A percentile compares a stretch with the other conserved stretches of the same genome.
These are phyloP conservation scores for Fusarium verticillioides DNA, from an alignment of 2,329 filamentous ascomycete genomes.

Conservation along the genomic window DNA sequence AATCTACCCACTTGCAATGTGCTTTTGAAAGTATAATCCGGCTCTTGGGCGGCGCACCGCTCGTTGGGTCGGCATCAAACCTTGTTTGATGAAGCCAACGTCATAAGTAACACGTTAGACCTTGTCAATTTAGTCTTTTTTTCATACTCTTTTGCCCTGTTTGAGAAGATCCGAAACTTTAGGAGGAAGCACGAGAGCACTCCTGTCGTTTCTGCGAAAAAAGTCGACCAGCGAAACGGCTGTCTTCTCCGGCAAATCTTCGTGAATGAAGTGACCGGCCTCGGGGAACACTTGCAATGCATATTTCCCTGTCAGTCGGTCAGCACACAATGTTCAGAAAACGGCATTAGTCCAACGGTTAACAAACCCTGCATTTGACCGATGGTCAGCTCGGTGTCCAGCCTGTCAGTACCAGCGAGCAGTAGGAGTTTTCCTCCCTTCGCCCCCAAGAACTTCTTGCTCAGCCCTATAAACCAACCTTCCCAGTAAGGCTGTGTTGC, in stretches of 20 bases:
- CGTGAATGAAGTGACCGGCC: slow-evolving; percentile 96
- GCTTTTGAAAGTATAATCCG: not conserved
- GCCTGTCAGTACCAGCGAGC: slow-evolving; percentile 86
- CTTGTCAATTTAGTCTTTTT: not conserved
- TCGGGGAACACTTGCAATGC: slow-evolving; percentile 94
- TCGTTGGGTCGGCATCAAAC: slow-evolving; percentile 2
- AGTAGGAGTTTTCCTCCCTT: slow-evolving; percentile 86
- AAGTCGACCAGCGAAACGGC: slow-evolving; percentile 89
- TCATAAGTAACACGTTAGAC: not conserved
- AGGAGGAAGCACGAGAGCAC: slow-evolving; percentile 84
- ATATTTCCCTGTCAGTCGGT: slow-evolving; percentile 77
- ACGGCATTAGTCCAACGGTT: not conserved
- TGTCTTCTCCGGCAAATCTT: slow-evolving; percentile 91
- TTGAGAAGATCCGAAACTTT: slow-evolving; percentile 83
- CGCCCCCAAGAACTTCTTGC: slow-evolving; percentile 84
- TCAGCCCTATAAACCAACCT: slow-evolving; percentile 90
- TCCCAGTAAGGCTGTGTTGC: slow-evolving; percentile 93
- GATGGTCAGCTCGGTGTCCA: slow-evolving; percentile 93
- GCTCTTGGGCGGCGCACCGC: not conserved
- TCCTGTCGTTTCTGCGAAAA: slow-evolving; percentile 89
- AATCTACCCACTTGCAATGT: slow-evolving; percentile 8
- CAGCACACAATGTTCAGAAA: slow-evolving; percentile 8
- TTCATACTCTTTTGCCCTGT: slow-evolving; percentile 69
- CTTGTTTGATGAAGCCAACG: slow-evolving; percentile 15
- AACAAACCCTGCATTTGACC: slow-evolving; percentile 91